phyloP scores from a whole-genome alignment of 2,329 filamentous ascomycete species.

The Tetracladium maxilliforme region DNA sequence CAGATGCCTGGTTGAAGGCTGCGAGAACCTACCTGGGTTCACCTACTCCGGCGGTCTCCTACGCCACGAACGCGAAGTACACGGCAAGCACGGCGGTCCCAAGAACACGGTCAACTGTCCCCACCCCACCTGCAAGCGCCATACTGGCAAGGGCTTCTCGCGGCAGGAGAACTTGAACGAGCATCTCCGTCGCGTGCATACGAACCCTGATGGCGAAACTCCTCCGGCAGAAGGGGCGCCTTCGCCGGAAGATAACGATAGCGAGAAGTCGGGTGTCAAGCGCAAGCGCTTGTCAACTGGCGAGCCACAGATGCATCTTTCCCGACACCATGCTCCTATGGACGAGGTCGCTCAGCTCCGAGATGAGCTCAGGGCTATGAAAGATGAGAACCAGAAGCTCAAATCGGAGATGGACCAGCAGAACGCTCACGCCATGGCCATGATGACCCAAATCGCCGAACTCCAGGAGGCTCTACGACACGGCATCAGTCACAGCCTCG shows the following conservation, averaged over 20 bases:
- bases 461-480: too few species aligned
- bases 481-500: too few species aligned
- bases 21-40: slow-evolving; percentile 85
- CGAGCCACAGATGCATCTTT: background rate
- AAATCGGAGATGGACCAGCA: too few species aligned
- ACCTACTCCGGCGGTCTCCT: slow-evolving; percentile 87
- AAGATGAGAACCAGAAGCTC: too few species aligned
- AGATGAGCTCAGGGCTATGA: too few species aligned
- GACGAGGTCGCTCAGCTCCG: too few species aligned
- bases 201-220: slow-evolving; percentile 25
- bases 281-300: background rate
- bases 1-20: slow-evolving; percentile 67
- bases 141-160: slow-evolving; percentile 78
- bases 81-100: slow-evolving; percentile 77
- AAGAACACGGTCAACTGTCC: slow-evolving; percentile 82
- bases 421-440: too few species aligned
- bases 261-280: slow-evolving; percentile 23
- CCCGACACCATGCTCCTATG: background rate
- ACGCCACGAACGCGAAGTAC: slow-evolving; percentile 85
- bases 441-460: too few species aligned
- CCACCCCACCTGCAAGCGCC: slow-evolving; percentile 75
- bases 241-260: slow-evolving; percentile 13
- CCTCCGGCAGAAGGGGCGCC: slow-evolving; percentile 11
- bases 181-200: slow-evolving; percentile 82
- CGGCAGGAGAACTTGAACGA: slow-evolving; percentile 89